Conservation (phyloP, 148 eudicot genomes). For the Rheum nobile region DNA sequence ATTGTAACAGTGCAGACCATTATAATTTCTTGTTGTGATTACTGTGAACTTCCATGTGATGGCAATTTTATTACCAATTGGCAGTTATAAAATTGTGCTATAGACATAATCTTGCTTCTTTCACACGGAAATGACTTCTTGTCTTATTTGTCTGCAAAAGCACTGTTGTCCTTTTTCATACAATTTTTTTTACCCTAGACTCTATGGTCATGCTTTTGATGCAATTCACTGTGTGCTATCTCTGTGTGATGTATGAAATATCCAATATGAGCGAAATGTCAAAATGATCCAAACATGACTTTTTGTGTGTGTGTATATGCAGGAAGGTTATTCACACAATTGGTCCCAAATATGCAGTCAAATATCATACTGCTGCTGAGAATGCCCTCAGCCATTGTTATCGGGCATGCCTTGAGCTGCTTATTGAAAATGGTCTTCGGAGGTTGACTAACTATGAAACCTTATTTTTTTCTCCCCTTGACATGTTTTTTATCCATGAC, state of each 20-base stretch:
- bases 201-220: background rate
- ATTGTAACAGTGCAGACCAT: background rate
- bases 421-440: slow-evolving; percentile 66
- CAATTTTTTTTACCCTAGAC: background rate
- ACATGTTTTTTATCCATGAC: background rate
- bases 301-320: slow-evolving; percentile 14
- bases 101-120: background rate
- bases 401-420: slow-evolving; percentile 89
- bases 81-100: background rate
- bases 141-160: background rate
- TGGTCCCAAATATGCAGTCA: slow-evolving; percentile 98
- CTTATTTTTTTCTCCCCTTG: slow-evolving; percentile 10
- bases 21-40: background rate
- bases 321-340: slow-evolving; percentile 99
- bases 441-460: slow-evolving; percentile 37
- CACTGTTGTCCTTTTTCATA: background rate
- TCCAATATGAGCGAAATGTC: background rate
- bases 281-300: background rate
- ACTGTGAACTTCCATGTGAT: background rate
- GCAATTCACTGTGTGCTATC: background rate
- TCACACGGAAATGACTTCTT: background rate
- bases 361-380: slow-evolving; percentile 99
- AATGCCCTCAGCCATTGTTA: slow-evolving; percentile 98
- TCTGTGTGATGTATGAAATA: background rate
- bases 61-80: background rate